Conservation (phyloP, 257 asterid species). For the Paulownia fortunei region DNA sequence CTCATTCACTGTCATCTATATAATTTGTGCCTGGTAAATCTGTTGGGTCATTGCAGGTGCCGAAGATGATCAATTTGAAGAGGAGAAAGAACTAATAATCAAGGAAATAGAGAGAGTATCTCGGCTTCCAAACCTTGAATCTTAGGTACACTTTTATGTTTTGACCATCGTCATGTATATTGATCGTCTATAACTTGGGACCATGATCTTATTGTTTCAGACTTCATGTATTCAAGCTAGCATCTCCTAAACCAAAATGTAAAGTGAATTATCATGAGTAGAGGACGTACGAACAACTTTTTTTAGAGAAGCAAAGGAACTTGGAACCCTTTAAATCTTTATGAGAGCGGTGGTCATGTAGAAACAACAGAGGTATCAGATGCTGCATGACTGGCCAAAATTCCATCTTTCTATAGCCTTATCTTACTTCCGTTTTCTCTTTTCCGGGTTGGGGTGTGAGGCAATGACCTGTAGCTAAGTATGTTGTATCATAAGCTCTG, state of each 20-base stretch:
- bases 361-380: conserved; percentile 1
- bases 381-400: conserved; percentile 16
- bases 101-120: conserved; percentile 86
- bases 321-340: not conserved
- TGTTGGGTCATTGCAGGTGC: conserved; percentile 58
- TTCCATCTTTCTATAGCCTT: conserved; percentile 21
- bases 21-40: conserved; percentile 16
- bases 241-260: conserved; percentile 21
- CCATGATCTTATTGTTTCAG: conserved; percentile 7
- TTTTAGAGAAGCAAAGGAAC: conserved; percentile 21
- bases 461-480: conserved; percentile 26
- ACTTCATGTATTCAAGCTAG: conserved; percentile 25
- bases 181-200: not conserved
- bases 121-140: conserved; percentile 60
- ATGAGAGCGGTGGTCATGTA: conserved; percentile 2
- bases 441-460: conserved; percentile 23
- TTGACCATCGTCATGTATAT: conserved; percentile 7
- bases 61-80: conserved; percentile 94
- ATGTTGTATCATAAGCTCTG: conserved; percentile 38
- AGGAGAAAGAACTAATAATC: conserved; percentile 85
- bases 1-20: not conserved
- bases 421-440: not conserved
- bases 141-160: conserved; percentile 46
- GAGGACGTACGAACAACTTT: conserved; percentile 12
- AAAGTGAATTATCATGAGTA: conserved; percentile 28